A percentile compares a stretch with the other conserved stretches of the same genome.
Conservation (phyloP, 73 alveolate species). For the Uronychia setigera region DNA sequence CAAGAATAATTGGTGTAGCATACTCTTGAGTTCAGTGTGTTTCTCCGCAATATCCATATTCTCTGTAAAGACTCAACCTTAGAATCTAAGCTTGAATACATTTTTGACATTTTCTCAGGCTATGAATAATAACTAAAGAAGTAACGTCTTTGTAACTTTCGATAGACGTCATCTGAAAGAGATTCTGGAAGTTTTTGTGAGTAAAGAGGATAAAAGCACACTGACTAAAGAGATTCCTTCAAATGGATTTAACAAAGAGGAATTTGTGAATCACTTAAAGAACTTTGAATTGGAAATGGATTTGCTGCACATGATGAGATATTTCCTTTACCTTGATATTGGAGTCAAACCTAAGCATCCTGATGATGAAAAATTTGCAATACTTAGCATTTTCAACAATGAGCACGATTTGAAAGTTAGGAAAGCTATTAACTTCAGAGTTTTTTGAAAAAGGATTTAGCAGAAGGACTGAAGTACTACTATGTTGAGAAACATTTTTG, state of each 20-base stretch:
- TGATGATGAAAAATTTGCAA: slow-evolving; percentile 43
- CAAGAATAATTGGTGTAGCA: not conserved
- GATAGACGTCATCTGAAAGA: slow-evolving; percentile 31
- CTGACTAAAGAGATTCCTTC: not conserved
- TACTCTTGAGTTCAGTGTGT: not conserved
- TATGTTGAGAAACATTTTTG: slow-evolving; percentile 23
- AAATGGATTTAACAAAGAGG: slow-evolving; percentile 8
- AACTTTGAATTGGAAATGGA: slow-evolving; percentile 2
- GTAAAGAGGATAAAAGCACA: slow-evolving; percentile 6
- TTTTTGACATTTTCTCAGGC: slow-evolving; percentile 40
- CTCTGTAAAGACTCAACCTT: slow-evolving; percentile 22
- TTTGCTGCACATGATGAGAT: slow-evolving; percentile 11
- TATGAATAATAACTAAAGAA: slow-evolving; percentile 15
- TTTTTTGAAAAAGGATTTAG: slow-evolving; percentile 7
- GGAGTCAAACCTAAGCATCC: slow-evolving; percentile 22
- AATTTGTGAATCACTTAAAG: slow-evolving; percentile 17
- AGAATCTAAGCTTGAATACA: slow-evolving; percentile 17
- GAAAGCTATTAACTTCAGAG: slow-evolving; percentile 5
- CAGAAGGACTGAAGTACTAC: not conserved
- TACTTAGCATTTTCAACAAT: slow-evolving; percentile 19
- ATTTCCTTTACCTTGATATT: slow-evolving; percentile 13
- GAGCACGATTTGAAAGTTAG: slow-evolving; percentile 15
- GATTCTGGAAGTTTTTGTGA: slow-evolving; percentile 22
- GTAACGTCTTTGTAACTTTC: not conserved
- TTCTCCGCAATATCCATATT: not conserved